These are phyloP conservation scores for Mycena maculata DNA, from an alignment of 768 basidiomycete species.

Conservation along the genomic window DNA sequence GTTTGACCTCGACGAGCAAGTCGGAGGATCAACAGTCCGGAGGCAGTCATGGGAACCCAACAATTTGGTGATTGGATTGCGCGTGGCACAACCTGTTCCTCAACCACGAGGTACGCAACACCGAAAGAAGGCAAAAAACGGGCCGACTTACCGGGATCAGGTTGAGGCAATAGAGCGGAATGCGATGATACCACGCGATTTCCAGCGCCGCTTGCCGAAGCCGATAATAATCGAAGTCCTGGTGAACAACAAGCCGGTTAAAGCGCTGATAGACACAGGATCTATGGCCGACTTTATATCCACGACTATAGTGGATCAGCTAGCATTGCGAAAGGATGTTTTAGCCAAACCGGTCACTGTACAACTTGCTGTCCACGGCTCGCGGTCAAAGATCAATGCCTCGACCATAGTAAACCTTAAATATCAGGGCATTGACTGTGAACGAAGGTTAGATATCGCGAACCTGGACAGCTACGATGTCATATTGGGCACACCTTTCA, in stretches of 20 bases:
- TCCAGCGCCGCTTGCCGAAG: conserved; percentile 18
- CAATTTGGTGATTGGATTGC: background rate
- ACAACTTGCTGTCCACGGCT: conserved; percentile 47
- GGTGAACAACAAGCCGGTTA: too few relatives aligned
- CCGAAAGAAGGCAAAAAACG: background rate
- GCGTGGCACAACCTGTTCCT: background rate
- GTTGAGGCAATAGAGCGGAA: conserved; percentile 15
- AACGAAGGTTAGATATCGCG: conserved; percentile 32
- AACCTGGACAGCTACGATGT: conserved; percentile 37
- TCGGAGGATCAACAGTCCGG: background rate
- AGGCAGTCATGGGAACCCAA: background rate
- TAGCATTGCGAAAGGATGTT: too few relatives aligned
- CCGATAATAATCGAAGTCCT: too few relatives aligned
- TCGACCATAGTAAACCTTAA: conserved; percentile 32
- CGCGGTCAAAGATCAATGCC: conserved; percentile 42
- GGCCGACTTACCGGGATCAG: background rate
- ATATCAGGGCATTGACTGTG: conserved; percentile 42
- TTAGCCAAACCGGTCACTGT: conserved; percentile 39
- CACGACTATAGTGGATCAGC: too few relatives aligned
- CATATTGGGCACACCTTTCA: conserved; percentile 37
- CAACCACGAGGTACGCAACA: background rate
- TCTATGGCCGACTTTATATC: too few relatives aligned
- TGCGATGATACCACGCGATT: conserved; percentile 18
- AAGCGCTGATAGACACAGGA: too few relatives aligned
- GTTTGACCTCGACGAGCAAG: conserved; percentile 8